Conservation (phyloP, 371 early-diverging fungal species). For the Saksenaea oblongispora region DNA sequence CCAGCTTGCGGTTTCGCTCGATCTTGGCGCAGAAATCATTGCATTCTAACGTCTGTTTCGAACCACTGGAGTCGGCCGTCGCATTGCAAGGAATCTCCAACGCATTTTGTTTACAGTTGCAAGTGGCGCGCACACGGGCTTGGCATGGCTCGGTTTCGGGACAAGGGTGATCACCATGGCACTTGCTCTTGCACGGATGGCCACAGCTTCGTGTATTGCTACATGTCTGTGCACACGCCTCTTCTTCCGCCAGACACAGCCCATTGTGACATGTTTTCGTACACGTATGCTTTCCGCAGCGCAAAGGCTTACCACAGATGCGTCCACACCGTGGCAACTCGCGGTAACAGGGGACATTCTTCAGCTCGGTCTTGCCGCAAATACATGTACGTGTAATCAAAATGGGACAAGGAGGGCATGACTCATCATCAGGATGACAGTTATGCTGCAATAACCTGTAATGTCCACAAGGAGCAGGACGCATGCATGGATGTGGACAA, state of each 20-base stretch:
- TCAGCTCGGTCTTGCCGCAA: conserved; percentile 71
- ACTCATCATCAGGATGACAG: conserved; percentile 72
- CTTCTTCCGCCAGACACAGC: conserved; percentile 53
- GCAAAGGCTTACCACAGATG: conserved; percentile 62
- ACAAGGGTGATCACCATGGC: conserved; percentile 70
- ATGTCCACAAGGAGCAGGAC: conserved; percentile 73
- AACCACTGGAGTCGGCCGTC: conserved; percentile 45
- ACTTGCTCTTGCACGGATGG: conserved; percentile 64
- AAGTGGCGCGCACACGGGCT: conserved; percentile 52
- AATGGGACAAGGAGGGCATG: conserved; percentile 78
- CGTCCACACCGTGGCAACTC: conserved; percentile 70
- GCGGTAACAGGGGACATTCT: conserved; percentile 75
- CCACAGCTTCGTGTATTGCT: conserved; percentile 68
- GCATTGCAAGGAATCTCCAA: conserved; percentile 64
- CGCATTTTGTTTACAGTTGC: conserved; percentile 71
- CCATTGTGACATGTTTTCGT: conserved; percentile 74
- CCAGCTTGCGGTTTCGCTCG: conserved; percentile 72
- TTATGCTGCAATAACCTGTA: conserved; percentile 62
- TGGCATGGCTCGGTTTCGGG: conserved; percentile 63
- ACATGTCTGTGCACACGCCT: conserved; percentile 64
- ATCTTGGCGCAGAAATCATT: conserved; percentile 74
- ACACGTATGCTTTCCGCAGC: conserved; percentile 74
- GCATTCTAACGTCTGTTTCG: conserved; percentile 55
- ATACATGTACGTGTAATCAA: conserved; percentile 66
- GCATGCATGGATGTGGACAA: conserved; percentile 68